Base-by-base conservation (phyloP, 768 basidiomycete genomes). In the Epithele typhae region DNA sequence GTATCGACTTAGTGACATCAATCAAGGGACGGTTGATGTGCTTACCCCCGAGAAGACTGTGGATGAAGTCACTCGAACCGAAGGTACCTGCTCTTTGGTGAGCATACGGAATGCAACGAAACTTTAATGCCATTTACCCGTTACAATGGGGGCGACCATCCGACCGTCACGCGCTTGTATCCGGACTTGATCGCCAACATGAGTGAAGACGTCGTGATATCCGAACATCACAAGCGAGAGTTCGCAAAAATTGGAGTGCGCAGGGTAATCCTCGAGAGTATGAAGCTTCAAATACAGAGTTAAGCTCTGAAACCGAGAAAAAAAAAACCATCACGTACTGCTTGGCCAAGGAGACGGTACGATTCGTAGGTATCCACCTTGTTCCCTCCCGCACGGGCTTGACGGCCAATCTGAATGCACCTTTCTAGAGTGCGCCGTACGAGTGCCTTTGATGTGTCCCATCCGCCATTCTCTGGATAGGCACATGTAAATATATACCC, bases 231-330 rank as follows among this genome's bases (percentile, higher is more conserved):
- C 77, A 11, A 97, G 77, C 0, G 80, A 73, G 9, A 95, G 72
- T 64, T 96, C 92, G 70, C 87, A 90, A 61, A 88, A 94, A 69
- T 95, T 89, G 45, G 84, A 87, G 62, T 96, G 93, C 0, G 92
- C 90, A 3, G 89, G 69, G 61, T 88, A 93, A 60, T 96, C 91
- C 61, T 93, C 91, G 5, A 88, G 74, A 1, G 85, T 88, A 53
- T 89, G 87, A 9, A 88, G 68, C 84, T 87, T 44, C 19, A 30
- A 30, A 14, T 7, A 14, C 14, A 7, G 14, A 7, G 27, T 30
- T 30, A 30, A 14, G 8, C 8, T 14, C 14, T 30, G 27, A 14
- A 30, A 30, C 7, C 14, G 27, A 30, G 27, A 7, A 7, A 30
- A 30, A 30, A 14, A 7, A 30, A 14, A 7, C 27, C 7, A 14